Evolutionary conservation across 768 basidiomycete species (phyloP), one percentile per base, ranked within the genome.

Genomic region (Strobilomyces dryophilus): DNA sequence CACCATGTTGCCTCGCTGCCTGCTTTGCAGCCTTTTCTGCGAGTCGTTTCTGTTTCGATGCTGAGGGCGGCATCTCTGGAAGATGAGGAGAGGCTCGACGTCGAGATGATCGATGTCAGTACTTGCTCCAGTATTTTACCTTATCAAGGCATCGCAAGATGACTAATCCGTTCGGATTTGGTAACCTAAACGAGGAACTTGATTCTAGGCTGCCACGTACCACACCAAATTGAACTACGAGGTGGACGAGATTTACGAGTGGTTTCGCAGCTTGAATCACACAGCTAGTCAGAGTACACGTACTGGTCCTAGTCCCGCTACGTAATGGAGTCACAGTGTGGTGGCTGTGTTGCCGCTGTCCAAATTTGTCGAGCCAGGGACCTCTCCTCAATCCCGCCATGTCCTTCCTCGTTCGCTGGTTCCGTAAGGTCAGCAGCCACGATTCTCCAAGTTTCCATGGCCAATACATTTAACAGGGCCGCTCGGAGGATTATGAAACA

Each of bases 21-120:
- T 86, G 82, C 69, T 89, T 90, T 54, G 89, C 89, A 18, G 86
- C 93, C 72, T 97, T 97, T 72, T 95, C 95, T 56, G 92, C 94
- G 52, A 97, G 82, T 45, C 95, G 84, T 71, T 98, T 98, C 72
- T 93, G 91, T 68, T 92, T 92, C 44, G 89, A 89, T 24, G 86
- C 79, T 48, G 89, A 91, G 43, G 89, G 88, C 0, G 89, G 63
- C 87, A 87, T 88, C 60, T 55, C 72, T 56, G 43, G 62, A 54
- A 20, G 45, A 32, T 11, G 45, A 47, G 27, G 34, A 41, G 57
- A 53, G 55, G 39, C 24, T 24, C 24, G 24, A 24, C 24, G 24
- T 24, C 40, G n/a, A 54, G 54, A 59, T 52, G 55, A 69, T 69
- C 69, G 66, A 71, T 71, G 56, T 56, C 12, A 12, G 17, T 32